These are phyloP conservation scores for Linderina pennispora DNA, from an alignment of 192 early-diverging fungal species.

Conservation along the genomic window DNA sequence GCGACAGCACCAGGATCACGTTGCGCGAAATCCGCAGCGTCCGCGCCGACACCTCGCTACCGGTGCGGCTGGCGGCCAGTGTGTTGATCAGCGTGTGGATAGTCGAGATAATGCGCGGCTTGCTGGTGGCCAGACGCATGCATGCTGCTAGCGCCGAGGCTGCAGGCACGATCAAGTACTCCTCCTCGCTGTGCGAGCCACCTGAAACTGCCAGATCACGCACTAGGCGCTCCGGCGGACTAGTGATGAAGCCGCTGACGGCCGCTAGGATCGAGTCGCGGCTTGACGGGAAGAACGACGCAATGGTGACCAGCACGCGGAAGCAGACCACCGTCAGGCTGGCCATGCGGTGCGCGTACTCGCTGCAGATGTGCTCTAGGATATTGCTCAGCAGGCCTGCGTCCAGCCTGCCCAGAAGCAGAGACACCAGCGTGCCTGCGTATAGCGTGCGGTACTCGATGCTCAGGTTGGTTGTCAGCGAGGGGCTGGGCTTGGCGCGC, in stretches of 20 bases:
- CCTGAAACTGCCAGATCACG: constrained; percentile 8
- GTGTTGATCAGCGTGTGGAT: constrained; percentile 36
- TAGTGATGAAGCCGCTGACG: constrained; percentile 19
- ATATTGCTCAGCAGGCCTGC: constrained; percentile 8
- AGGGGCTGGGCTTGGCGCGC: neutral
- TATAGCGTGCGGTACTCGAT: constrained; percentile 29
- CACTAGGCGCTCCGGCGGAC: constrained; percentile 13
- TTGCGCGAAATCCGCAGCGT: constrained; percentile 32
- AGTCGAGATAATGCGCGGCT: constrained; percentile 10
- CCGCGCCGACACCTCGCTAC: neutral
- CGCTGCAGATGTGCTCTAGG: constrained; percentile 24
- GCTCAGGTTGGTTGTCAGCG: constrained; percentile 6
- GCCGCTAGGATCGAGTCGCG: constrained; percentile 8
- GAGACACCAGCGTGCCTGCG: constrained; percentile 18
- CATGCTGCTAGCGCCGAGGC: constrained; percentile 26
- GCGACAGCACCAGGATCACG: constrained; percentile 27
- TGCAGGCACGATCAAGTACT: constrained; percentile 16
- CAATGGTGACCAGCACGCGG: constrained; percentile 25
- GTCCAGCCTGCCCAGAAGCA: constrained; percentile 22
- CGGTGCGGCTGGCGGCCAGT: constrained; percentile 14
- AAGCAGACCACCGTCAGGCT: constrained; percentile 29
- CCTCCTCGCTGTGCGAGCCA: constrained; percentile 4
- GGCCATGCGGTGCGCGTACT: constrained; percentile 11
- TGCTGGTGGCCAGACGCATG: neutral
- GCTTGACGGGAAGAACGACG: constrained; percentile 22